Evolutionary conservation across 2,329 filamentous ascomycete genomes (phyloP).

Genomic region (Elsinoe necatrix): DNA sequence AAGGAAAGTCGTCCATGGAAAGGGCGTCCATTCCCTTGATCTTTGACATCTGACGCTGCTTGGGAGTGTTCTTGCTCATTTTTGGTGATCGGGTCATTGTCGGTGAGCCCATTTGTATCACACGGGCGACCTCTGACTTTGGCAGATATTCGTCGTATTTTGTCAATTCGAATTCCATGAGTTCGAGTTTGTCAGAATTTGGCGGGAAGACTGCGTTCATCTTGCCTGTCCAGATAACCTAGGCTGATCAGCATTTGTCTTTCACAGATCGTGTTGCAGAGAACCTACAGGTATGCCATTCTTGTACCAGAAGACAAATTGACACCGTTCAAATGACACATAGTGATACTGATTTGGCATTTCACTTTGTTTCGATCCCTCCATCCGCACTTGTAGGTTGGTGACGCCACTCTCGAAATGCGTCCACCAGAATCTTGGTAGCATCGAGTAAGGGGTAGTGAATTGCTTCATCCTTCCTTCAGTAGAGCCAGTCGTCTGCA

Average conservation of each 20-base stretch:
- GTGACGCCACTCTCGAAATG: constrained; percentile 81
- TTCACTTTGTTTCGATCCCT: constrained; percentile 52
- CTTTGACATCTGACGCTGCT: constrained; percentile 33
- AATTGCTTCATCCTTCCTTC: constrained; percentile 33
- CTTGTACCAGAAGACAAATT: constrained; percentile 81
- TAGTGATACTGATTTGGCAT: constrained; percentile 58
- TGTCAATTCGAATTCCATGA: constrained; percentile 71
- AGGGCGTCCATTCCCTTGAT: constrained; percentile 39
- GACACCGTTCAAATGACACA: constrained; percentile 68
- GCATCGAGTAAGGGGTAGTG: constrained; percentile 41
- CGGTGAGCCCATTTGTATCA: constrained; percentile 40
- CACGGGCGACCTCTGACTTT: constrained; percentile 48
- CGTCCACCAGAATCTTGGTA: constrained; percentile 83
- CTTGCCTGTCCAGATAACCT: constrained; percentile 70
- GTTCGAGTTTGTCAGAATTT: constrained; percentile 65
- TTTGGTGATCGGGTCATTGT: constrained; percentile 44
- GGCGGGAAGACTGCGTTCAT: constrained; percentile 72
- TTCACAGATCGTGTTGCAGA: not conserved
- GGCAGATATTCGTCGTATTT: constrained; percentile 78
- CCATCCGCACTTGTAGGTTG: constrained; percentile 77
- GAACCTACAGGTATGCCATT: constrained; percentile 69
- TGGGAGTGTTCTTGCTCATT: constrained; percentile 49
- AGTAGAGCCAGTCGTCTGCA: constrained; percentile 51
- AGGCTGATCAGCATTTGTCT: constrained; percentile 22
- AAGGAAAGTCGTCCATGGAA: constrained; percentile 38